Evolutionary conservation across 106 monocot genomes (phyloP), one percentile per base, ranked within the genome.

Genomic region (Apostasia shenzhenica): DNA sequence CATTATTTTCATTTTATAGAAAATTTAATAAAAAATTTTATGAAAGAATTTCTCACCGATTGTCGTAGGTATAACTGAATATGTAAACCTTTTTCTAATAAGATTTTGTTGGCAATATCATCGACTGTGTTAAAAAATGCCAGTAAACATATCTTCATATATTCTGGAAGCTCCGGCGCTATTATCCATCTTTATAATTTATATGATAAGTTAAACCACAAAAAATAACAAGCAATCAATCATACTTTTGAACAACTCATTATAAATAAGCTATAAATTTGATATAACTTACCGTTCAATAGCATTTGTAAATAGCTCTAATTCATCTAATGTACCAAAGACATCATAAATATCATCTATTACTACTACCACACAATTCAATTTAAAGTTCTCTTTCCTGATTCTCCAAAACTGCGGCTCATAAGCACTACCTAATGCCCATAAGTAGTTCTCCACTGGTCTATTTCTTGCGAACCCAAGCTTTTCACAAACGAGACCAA

Each of bases 71-170:
- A 52, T 14, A 47, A 53, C 1, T 66, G 42, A 47, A 65, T 3
- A 9, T 81, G 49, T 8, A 58, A 11, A 0, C 71, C 66, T 42
- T 45, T 59, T 50, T 76, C 61, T 42, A 56, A 61, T 1, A 57
- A 11, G 4, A 67, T 6, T 7, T 47, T 26, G 12, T 72, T 39
- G 42, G 51, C 71, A 9, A 38, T 48, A 1, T 81, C 61, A 47
- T 76, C 61, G 2, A 45, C 8, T 4, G 67, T 48, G 48, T 76
- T 67, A 55, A 72, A 67, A 13, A 81, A 57, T 55, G 48, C 66
- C 37, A 61, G 40, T 40, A 66, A 72, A 9, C 58, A 61, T 67
- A 67, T 5, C 48, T 71, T 71, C 72, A 81, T 72, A 4, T 72
- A 72, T 0, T 76, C 51, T 1, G 76, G 76, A 55, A 81, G 76